phyloP scores from a whole-genome alignment of 177 flowering plant genomes.

The Vitis hybrid region DNA sequence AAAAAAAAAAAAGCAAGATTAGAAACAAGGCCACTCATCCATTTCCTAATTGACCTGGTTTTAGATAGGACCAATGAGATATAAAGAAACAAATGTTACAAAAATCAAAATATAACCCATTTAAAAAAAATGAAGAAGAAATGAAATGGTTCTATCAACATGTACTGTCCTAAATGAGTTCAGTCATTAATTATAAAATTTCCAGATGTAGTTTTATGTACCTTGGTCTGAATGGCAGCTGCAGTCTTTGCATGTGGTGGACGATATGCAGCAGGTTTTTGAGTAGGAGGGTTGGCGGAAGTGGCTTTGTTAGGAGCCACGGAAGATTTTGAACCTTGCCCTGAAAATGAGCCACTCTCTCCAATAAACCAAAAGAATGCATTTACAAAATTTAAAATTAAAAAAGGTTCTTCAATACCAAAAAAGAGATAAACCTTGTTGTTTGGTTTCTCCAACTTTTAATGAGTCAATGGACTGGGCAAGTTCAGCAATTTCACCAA shows the following conservation, averaged over 20 bases:
- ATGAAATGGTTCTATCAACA: not conserved
- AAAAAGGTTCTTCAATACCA: not conserved
- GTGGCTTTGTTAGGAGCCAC: slow-evolving; percentile 41
- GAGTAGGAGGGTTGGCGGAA: slow-evolving; percentile 43
- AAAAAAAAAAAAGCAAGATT: too few species aligned
- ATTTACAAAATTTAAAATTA: slow-evolving; percentile 1
- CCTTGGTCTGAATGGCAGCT: slow-evolving; percentile 81
- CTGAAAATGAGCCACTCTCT: slow-evolving; percentile 33
- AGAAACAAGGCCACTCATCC: too few species aligned
- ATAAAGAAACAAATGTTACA: too few species aligned
- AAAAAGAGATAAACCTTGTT: slow-evolving; percentile 39
- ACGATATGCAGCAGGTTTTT: slow-evolving; percentile 94
- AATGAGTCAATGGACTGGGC: slow-evolving; percentile 43
- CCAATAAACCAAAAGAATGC: not conserved
- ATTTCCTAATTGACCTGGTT: too few species aligned
- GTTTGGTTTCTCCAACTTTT: slow-evolving; percentile 41
- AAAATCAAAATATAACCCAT: too few species aligned
- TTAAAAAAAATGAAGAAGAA: not conserved
- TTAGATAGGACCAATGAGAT: too few species aligned
- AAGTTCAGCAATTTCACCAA: slow-evolving; percentile 53
- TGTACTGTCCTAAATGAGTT: too few species aligned
- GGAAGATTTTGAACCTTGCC: slow-evolving; percentile 55
- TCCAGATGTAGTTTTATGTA: slow-evolving; percentile 18
- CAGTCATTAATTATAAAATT: too few species aligned
- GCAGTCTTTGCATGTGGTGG: slow-evolving; percentile 90